phyloP scores from a whole-genome alignment of 331 rosid species.

The Rosa hybrid region DNA sequence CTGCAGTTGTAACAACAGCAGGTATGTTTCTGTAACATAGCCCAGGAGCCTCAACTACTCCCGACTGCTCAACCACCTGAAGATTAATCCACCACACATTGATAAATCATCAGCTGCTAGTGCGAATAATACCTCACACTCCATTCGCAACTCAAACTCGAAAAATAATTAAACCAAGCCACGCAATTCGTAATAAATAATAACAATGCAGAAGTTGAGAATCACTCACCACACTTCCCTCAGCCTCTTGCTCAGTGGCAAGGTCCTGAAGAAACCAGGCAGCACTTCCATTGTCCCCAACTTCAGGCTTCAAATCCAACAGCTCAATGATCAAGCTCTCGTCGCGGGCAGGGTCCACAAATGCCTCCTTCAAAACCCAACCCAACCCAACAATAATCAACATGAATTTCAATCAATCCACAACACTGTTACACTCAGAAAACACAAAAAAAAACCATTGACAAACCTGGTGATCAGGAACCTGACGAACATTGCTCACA shows the following conservation, averaged over 20 bases:
- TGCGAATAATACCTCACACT: background rate
- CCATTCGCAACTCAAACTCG: background rate
- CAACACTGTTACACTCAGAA: background rate
- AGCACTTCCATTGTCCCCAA: conserved; percentile 81
- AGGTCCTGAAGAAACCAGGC: conserved; percentile 95
- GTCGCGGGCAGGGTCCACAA: conserved; percentile 72
- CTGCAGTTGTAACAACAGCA: conserved; percentile 75
- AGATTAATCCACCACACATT: background rate
- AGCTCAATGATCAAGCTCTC: conserved; percentile 91
- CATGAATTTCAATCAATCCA: too few relatives aligned
- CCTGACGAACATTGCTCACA: conserved; percentile 74
- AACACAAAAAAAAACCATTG: background rate
- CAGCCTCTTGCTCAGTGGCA: conserved; percentile 81
- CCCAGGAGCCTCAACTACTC: conserved; percentile 64
- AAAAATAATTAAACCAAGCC: background rate
- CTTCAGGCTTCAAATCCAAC: conserved; percentile 64
- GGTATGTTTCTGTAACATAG: conserved; percentile 49
- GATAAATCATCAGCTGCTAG: background rate
- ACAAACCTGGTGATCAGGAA: conserved; percentile 87
- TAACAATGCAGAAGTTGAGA: background rate
- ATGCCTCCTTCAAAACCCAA: conserved; percentile 58
- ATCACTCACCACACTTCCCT: conserved; percentile 63
- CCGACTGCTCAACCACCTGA: conserved; percentile 86
- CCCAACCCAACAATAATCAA: background rate
- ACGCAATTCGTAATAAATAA: background rate